Percentiles rank a stretch among this genome's conserved stretches.
These are phyloP conservation scores for Pichia cabralensis DNA, from an alignment of 805 yeast genomes.

Conservation along the genomic window DNA sequence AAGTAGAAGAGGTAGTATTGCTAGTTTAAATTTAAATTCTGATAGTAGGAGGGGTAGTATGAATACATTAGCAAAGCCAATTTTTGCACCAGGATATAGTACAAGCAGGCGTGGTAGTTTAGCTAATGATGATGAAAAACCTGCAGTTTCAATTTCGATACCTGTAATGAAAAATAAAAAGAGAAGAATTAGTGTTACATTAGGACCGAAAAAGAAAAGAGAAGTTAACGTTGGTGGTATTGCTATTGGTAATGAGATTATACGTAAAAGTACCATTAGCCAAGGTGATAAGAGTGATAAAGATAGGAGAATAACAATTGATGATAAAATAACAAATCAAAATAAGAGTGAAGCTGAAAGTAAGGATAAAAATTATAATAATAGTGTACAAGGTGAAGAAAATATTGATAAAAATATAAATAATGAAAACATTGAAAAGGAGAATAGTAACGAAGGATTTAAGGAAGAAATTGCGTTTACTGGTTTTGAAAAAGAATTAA, in stretches of 20 bases:
- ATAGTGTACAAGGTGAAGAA: neutral
- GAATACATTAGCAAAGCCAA: too few relatives aligned
- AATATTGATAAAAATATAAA: neutral
- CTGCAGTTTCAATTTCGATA: conserved; percentile 3
- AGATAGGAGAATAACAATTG: neutral
- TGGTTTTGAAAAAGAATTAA: conserved; percentile 2
- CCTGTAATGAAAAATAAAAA: conserved; percentile 7
- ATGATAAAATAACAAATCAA: conserved; percentile 3
- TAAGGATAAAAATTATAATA: neutral
- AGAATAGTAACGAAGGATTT: too few relatives aligned
- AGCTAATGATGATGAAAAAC: neutral
- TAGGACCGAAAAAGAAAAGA: conserved; percentile 4
- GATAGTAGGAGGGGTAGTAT: conserved; percentile 5
- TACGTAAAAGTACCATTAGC: too few relatives aligned
- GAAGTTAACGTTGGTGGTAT: conserved; percentile 13
- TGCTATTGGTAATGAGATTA: conserved; percentile 17
- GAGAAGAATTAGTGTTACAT: conserved; percentile 29
- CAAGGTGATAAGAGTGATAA: too few relatives aligned
- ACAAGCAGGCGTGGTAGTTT: too few relatives aligned
- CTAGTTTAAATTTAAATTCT: neutral
- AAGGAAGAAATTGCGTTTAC: conserved; percentile 1
- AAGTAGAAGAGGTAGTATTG: conserved; percentile 4
- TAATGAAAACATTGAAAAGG: neutral
- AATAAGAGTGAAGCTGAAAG: neutral
- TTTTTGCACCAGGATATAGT: too few relatives aligned